Conservation (phyloP, 306 rosid genomes). For the Astragalus glycyphyllos region DNA sequence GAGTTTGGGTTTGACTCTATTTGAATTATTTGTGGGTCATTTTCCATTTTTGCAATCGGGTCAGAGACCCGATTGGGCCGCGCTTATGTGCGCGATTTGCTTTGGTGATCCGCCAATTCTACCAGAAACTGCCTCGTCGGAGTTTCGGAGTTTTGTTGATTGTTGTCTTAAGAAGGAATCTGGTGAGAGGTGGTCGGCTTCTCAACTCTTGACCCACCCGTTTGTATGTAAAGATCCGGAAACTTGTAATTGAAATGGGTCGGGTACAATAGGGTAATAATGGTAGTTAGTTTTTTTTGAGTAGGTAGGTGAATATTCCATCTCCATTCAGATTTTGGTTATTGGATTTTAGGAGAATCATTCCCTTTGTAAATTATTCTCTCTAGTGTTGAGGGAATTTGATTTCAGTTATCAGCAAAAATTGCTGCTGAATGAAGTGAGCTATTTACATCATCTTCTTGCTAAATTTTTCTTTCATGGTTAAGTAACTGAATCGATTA, state of each 20-base stretch:
- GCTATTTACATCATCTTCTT: not conserved
- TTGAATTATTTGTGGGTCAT: constrained; percentile 90
- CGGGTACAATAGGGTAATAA: not conserved
- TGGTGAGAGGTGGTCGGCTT: constrained; percentile 71
- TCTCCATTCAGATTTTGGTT: constrained; percentile 19
- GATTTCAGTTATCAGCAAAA: constrained; percentile 6
- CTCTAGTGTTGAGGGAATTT: not conserved
- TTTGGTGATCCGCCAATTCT: constrained; percentile 76
- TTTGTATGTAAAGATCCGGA: constrained; percentile 53
- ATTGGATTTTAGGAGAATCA: not conserved
- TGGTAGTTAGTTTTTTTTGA: not conserved
- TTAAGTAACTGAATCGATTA: no score
- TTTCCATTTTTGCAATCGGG: constrained; percentile 84
- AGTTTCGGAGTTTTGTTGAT: constrained; percentile 65
- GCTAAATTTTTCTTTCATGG: not conserved
- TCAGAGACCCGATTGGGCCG: constrained; percentile 91
- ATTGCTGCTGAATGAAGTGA: constrained; percentile 18
- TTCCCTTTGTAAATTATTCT: constrained; percentile 36
- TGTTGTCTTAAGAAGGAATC: constrained; percentile 89
- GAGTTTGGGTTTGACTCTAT: constrained; percentile 86
- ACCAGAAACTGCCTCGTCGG: constrained; percentile 65
- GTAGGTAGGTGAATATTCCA: constrained; percentile 29
- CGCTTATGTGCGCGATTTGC: constrained; percentile 89
- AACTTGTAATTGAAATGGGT: not conserved
- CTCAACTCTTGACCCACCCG: constrained; percentile 75